Percentiles rank a stretch among this genome's conserved stretches.
These are phyloP conservation scores for Mucor circinelloides DNA, from an alignment of 371 early-diverging fungal species.

Conservation along the genomic window DNA sequence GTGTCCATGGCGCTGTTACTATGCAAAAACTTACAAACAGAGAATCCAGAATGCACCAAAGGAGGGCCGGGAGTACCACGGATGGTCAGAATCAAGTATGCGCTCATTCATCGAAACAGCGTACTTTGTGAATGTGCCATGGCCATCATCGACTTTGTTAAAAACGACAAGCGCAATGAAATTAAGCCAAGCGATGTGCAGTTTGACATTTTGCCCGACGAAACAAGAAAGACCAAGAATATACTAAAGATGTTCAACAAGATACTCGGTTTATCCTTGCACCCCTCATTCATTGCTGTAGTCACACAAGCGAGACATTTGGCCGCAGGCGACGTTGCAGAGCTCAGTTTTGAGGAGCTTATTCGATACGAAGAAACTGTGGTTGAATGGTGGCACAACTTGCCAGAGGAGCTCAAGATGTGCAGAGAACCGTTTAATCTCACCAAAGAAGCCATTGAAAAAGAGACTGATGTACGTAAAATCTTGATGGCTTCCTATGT, in stretches of 20 bases:
- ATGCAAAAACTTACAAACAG: neutral
- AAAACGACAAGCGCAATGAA: neutral
- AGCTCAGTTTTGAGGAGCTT: slow-evolving; percentile 18
- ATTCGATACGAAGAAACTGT: slow-evolving; percentile 5
- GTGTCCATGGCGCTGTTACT: neutral
- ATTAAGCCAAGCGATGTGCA: neutral
- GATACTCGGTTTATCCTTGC: neutral
- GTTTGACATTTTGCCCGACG: slow-evolving; percentile 22
- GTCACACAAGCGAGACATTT: neutral
- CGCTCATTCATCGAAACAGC: slow-evolving; percentile 12
- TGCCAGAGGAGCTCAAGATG: slow-evolving; percentile 17
- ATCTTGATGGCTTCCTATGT: slow-evolving; percentile 10
- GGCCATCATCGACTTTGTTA: neutral
- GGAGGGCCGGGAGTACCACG: neutral
- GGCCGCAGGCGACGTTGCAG: slow-evolving; percentile 6
- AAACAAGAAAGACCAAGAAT: neutral
- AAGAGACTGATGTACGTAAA: neutral
- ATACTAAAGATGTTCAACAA: slow-evolving; percentile 3
- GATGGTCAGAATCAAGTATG: neutral
- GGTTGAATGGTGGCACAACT: slow-evolving; percentile 19
- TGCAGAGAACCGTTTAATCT: slow-evolving; percentile 6
- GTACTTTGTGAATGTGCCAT: neutral
- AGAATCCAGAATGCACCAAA: neutral
- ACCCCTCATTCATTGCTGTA: neutral
- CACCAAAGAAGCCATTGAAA: slow-evolving; percentile 10